A percentile compares a stretch with the other conserved stretches of the same genome.
These are phyloP conservation scores for Ophiostoma himal-ulmi DNA, from an alignment of 2,329 filamentous ascomycete species.

Conservation along the genomic window DNA sequence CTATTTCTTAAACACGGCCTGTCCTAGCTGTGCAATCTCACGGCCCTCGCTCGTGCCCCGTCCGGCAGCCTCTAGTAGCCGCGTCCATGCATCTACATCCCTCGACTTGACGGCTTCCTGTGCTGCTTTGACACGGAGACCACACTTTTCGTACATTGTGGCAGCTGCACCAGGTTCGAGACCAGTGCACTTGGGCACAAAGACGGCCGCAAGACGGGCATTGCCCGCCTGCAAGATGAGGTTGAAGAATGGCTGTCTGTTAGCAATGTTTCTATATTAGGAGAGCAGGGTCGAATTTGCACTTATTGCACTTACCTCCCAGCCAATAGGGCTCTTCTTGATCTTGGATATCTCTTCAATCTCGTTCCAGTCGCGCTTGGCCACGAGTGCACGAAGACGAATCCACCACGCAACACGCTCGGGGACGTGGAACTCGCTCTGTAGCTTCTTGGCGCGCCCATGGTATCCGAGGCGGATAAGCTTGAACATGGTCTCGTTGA, in stretches of 20 bases:
- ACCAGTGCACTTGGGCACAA: conserved; percentile 79
- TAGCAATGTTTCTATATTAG: neutral
- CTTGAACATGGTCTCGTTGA: conserved; percentile 90
- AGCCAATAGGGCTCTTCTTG: conserved; percentile 87
- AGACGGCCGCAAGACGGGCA: conserved; percentile 72
- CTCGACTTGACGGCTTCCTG: conserved; percentile 84
- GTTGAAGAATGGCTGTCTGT: conserved; percentile 75
- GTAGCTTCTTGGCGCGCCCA: conserved; percentile 79
- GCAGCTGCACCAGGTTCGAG: conserved; percentile 65
- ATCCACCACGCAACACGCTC: conserved; percentile 90
- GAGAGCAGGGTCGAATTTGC: conserved; percentile 22
- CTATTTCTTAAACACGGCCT: conserved; percentile 52
- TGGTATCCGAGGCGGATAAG: conserved; percentile 75
- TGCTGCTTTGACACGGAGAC: conserved; percentile 78
- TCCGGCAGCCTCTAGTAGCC: conserved; percentile 67
- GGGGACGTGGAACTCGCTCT: conserved; percentile 85
- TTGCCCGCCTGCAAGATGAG: conserved; percentile 85
- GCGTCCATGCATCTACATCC: conserved; percentile 68
- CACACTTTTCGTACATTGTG: conserved; percentile 95
- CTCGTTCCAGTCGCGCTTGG: conserved; percentile 85
- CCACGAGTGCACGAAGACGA: conserved; percentile 75
- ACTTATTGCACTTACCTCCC: conserved; percentile 61
- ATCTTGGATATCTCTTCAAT: conserved; percentile 76
- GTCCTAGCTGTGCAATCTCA: conserved; percentile 76
- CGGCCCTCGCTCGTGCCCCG: conserved; percentile 58